Conservation (phyloP, 257 asterid species). For the Sherardia arvensis region DNA sequence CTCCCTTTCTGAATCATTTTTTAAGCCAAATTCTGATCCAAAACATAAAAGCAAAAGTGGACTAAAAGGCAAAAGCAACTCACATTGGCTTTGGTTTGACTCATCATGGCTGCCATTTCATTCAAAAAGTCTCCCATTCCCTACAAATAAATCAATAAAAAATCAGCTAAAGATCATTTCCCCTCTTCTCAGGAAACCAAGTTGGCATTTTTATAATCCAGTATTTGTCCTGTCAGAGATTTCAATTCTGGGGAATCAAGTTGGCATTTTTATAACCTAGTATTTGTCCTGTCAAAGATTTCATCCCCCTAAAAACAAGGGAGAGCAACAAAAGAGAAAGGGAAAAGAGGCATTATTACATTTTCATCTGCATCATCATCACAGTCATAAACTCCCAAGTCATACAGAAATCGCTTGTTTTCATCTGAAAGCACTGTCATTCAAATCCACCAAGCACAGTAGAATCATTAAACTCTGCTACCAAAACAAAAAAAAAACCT, state of each 20-base stretch:
- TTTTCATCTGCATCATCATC: conserved; percentile 63
- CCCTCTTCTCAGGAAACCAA: not conserved
- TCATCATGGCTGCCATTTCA: conserved; percentile 85
- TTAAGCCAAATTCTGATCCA: not conserved
- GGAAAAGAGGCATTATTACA: conserved; percentile 24
- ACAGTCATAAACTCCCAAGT: conserved; percentile 74
- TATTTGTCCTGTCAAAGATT: not conserved
- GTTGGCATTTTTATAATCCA: not conserved
- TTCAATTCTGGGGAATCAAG: not conserved
- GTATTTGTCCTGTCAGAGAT: not conserved
- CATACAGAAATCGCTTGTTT: conserved; percentile 73
- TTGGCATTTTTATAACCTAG: not conserved
- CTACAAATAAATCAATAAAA: conserved; percentile 29
- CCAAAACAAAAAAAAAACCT: too few species aligned
- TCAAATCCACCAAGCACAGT: not conserved
- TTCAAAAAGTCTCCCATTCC: conserved; percentile 87
- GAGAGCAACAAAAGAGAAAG: not conserved
- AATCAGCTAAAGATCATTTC: not conserved
- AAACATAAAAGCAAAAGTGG: not conserved
- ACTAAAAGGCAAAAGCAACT: conserved; percentile 18
- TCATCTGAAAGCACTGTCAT: conserved; percentile 65
- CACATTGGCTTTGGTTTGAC: conserved; percentile 45
- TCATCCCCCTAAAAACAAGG: not conserved
- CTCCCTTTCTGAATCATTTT: not conserved
- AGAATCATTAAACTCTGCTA: not conserved